Evolutionary conservation across 2,329 filamentous ascomycete species (phyloP).

Genomic region (Cordyceps militaris): DNA sequence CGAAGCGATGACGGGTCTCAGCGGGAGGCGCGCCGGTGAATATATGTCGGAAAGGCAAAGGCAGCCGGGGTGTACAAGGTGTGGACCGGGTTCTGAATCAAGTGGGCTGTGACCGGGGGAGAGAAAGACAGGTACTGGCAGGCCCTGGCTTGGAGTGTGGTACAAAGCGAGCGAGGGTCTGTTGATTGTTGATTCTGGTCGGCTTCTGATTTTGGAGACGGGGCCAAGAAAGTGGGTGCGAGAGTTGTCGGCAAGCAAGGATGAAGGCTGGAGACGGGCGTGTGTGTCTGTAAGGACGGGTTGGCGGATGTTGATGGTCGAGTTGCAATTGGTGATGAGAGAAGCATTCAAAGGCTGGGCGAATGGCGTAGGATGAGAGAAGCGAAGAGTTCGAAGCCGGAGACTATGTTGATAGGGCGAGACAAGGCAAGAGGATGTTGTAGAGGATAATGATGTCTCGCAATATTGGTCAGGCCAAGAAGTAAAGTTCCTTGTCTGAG

Average conservation of each 20-base stretch:
- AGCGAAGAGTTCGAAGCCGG: neutral
- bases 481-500: neutral
- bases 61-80: constrained; percentile 10
- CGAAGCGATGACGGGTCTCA: constrained; percentile 1
- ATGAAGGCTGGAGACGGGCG: neutral
- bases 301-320: neutral
- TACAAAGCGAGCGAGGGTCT: constrained; percentile 10
- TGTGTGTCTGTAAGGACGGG: neutral
- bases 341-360: neutral
- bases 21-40: constrained; percentile 11
- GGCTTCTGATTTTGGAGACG: constrained; percentile 5
- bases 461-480: neutral
- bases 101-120: constrained; percentile 13
- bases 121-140: constrained; percentile 11
- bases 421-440: neutral
- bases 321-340: neutral
- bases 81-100: constrained; percentile 12
- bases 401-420: neutral
- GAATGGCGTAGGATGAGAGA: neutral
- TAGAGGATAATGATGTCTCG: neutral
- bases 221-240: constrained; percentile 8
- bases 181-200: constrained; percentile 6
- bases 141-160: constrained; percentile 9
- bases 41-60: constrained; percentile 12
- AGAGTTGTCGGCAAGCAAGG: constrained; percentile 8